These are phyloP conservation scores for Exidia glandulosa DNA, from an alignment of 768 basidiomycete genomes.

Conservation along the genomic window DNA sequence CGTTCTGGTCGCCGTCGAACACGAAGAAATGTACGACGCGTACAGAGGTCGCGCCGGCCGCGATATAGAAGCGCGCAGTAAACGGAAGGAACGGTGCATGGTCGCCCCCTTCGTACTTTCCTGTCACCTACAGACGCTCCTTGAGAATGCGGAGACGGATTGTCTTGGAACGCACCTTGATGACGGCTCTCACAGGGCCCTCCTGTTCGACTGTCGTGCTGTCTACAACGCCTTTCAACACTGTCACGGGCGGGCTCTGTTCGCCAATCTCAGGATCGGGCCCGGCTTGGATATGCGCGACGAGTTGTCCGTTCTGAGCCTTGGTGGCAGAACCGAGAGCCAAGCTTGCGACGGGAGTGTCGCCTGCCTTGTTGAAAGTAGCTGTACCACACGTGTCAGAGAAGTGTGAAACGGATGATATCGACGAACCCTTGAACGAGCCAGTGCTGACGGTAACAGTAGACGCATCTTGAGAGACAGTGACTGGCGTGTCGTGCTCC, in stretches of 20 bases:
- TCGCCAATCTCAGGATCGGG: neutral
- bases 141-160: neutral
- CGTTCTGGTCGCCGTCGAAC: neutral
- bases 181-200: neutral
- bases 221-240: neutral
- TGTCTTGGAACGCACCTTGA: neutral
- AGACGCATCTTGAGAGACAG: neutral
- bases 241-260: neutral
- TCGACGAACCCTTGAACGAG: neutral
- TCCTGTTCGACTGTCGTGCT: neutral
- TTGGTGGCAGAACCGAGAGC: neutral
- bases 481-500: neutral
- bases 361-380: neutral
- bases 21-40: neutral
- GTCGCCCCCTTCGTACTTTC: neutral
- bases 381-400: neutral
- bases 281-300: neutral
- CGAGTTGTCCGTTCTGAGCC: neutral
- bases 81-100: neutral
- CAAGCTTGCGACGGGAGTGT: neutral
- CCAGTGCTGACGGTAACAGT: neutral
- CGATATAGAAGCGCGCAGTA: neutral
- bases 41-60: neutral
- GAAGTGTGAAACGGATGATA: neutral
- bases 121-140: neutral